phyloP scores from a whole-genome alignment of 495 filamentous ascomycete genomes.

The Lasiosphaeria hispida region DNA sequence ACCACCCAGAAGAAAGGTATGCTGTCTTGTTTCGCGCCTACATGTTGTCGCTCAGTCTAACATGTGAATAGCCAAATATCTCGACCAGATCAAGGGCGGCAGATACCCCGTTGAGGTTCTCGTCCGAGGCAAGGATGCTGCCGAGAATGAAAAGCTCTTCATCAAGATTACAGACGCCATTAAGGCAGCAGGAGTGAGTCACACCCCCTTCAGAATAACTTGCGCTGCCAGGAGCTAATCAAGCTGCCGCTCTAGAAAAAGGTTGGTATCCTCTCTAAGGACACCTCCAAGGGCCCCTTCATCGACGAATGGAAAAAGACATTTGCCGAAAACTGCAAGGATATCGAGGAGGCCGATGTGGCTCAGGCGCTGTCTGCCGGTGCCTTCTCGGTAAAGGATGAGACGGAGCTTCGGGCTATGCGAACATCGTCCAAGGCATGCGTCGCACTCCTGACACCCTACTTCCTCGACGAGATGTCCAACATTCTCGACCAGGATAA shows the following conservation, averaged over 20 bases:
- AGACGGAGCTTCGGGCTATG: slow-evolving; percentile 89
- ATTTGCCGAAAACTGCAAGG: slow-evolving; percentile 71
- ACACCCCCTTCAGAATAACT: slow-evolving; percentile 12
- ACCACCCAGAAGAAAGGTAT: slow-evolving; percentile 96
- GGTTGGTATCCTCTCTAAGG: slow-evolving; percentile 81
- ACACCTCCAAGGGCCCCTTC: slow-evolving; percentile 81
- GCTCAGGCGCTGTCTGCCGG: slow-evolving; percentile 72
- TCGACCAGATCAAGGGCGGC: slow-evolving; percentile 88
- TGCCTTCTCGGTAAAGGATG: slow-evolving; percentile 93
- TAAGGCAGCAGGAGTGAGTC: slow-evolving; percentile 79
- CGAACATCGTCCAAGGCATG: slow-evolving; percentile 89
- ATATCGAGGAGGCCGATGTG: slow-evolving; percentile 88
- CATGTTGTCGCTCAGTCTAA: slow-evolving; percentile 18
- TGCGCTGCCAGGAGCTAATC: slow-evolving; percentile 14
- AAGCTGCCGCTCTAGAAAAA: slow-evolving; percentile 62
- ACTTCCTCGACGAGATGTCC: slow-evolving; percentile 97
- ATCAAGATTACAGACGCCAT: slow-evolving; percentile 78
- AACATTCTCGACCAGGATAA: slow-evolving; percentile 90
- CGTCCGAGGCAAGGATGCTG: slow-evolving; percentile 83
- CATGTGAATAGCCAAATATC: slow-evolving; percentile 70
- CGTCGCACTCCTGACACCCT: slow-evolving; percentile 86
- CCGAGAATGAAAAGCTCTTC: slow-evolving; percentile 84
- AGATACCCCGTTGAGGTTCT: slow-evolving; percentile 88
- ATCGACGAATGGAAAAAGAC: slow-evolving; percentile 92
- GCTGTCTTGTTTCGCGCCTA: not conserved